phyloP scores from a whole-genome alignment of 1,284 basidiomycete species.

The Cryptococcus maquisensis region DNA sequence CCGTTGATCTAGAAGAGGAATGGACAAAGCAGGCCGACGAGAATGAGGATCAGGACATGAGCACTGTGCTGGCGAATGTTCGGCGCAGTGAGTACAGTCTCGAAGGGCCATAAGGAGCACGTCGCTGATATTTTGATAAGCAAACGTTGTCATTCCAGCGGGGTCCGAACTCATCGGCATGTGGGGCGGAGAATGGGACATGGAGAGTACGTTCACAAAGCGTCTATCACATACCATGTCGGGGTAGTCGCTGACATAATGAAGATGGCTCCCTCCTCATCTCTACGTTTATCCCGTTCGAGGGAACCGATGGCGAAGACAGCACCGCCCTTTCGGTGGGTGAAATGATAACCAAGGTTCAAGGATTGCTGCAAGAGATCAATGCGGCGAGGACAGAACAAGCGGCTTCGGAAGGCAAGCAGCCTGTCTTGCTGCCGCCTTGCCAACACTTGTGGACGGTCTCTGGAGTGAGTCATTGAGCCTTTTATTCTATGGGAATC shows the following conservation, averaged over 20 bases:
- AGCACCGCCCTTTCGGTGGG: conserved; percentile 44
- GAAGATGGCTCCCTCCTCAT: conserved; percentile 46
- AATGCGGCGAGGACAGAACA: conserved; percentile 26
- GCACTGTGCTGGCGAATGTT: conserved; percentile 43
- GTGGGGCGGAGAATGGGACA: conserved; percentile 50
- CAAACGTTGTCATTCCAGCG: conserved; percentile 44
- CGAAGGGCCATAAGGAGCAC: background rate
- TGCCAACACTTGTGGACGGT: conserved; percentile 49
- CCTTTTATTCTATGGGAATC: background rate
- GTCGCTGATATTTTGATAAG: conserved; percentile 14
- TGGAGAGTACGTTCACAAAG: conserved; percentile 29
- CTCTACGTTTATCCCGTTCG: conserved; percentile 48
- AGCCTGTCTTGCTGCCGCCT: conserved; percentile 32
- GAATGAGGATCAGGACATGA: conserved; percentile 36
- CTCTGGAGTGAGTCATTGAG: conserved; percentile 31
- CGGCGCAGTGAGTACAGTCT: conserved; percentile 32
- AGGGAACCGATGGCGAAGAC: conserved; percentile 48
- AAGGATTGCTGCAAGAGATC: conserved; percentile 31
- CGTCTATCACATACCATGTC: background rate
- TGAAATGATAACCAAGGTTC: conserved; percentile 46
- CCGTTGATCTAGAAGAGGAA: conserved; percentile 45
- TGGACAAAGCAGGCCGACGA: conserved; percentile 30
- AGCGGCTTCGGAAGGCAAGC: conserved; percentile 13
- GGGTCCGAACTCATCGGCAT: conserved; percentile 47
- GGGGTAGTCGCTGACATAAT: background rate